A percentile compares a stretch with the other conserved stretches of the same genome.
Conservation (phyloP, 139 green algal species). For the Eudorina sp. region DNA sequence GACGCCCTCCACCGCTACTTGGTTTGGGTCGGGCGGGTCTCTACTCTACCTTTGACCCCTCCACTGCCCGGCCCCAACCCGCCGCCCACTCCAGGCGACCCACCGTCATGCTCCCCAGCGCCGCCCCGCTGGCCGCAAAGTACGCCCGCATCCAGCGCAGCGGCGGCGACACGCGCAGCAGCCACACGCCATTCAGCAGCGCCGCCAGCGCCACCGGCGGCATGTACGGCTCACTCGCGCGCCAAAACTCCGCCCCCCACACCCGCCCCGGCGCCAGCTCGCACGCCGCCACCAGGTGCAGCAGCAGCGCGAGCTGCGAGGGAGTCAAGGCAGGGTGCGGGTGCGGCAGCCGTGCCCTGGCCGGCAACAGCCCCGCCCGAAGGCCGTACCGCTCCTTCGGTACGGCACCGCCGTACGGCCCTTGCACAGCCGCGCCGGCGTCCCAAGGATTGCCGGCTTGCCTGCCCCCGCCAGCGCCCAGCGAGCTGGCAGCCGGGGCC, state of each 20-base stretch:
- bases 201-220: constrained; percentile 9
- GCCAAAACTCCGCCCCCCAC: constrained; percentile 19
- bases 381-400: background rate
- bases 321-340: background rate
- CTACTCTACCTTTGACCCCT: no score
- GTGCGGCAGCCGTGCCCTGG: background rate
- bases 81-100: no score
- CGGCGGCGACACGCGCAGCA: constrained; percentile 14
- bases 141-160: background rate
- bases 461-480: no score
- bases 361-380: background rate
- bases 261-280: background rate
- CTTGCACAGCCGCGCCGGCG: no score
- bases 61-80: no score
- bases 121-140: background rate
- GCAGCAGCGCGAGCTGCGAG: constrained; percentile 34
- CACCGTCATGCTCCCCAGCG: background rate
- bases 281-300: background rate
- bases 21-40: no score
- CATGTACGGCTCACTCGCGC: background rate
- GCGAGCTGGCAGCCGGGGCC: no score
- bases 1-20: no score
- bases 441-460: no score
- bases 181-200: constrained; percentile 16
- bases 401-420: background rate